These are phyloP conservation scores for Phaeosphaeriaceae sp. DNA, from an alignment of 2,329 filamentous ascomycete genomes.

Conservation along the genomic window DNA sequence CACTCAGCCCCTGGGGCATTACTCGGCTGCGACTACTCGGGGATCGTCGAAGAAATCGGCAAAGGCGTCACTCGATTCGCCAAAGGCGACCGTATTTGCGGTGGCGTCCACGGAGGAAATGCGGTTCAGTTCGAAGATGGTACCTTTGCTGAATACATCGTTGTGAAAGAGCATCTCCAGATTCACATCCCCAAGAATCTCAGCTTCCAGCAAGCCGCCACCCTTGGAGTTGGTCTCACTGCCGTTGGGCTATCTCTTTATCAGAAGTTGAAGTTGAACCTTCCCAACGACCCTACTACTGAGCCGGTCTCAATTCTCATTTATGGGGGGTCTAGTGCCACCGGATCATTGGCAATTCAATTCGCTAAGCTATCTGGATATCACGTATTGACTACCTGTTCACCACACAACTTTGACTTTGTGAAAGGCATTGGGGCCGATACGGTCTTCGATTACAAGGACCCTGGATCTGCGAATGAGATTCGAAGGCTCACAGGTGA, in stretches of 20 bases:
- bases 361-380: slow-evolving; percentile 18
- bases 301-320: slow-evolving; percentile 38
- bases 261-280: neutral
- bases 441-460: neutral
- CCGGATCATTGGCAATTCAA: slow-evolving; percentile 4
- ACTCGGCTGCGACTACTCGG: neutral
- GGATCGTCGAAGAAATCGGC: neutral
- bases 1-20: too few relatives aligned
- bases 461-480: neutral
- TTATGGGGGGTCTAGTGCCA: slow-evolving; percentile 1
- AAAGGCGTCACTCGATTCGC: neutral
- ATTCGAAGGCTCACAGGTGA: neutral
- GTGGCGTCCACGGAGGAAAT: neutral
- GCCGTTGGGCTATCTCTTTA: neutral
- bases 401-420: neutral
- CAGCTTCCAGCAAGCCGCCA: neutral
- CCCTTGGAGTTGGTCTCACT: neutral
- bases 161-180: neutral
- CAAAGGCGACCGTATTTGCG: neutral
- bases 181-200: neutral
- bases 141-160: neutral
- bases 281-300: neutral
- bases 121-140: neutral
- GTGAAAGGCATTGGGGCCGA: neutral
- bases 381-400: neutral